Evolutionary conservation across 805 yeast species (phyloP), one percentile per base, ranked within the genome.

Genomic region (Lachancea quebecensis): DNA sequence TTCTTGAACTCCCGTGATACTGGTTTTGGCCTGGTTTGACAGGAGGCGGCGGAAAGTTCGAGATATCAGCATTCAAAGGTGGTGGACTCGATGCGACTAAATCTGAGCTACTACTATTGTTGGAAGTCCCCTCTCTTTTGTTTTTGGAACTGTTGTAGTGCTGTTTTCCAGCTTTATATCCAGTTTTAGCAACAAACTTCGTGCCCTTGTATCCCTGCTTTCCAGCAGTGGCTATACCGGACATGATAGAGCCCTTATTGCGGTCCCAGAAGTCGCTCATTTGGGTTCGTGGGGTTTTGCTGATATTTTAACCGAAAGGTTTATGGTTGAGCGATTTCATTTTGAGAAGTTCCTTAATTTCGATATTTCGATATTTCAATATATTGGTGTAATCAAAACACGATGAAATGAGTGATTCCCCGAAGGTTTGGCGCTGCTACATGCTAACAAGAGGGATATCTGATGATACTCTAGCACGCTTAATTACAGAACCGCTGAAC

Each of bases 211-310:
- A 66, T 12, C 70, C 59, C 29, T 55, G 54, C 40, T 67, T 67
- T 2, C 72, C 71, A 2, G 67, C 70, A 1, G 66, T 51, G 2
- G 59, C 52, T 2, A 66, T 47, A 1, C 71, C 72, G 2, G 65
- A 60, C 44, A 57, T 52, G 40, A 70, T 67, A 2, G 70, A 45
- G 15, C 58, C 74, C 43, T 70, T 70, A 53, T 70, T 69, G 36
- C 67, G 65, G 12, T 66, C 72, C 74, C 74, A 70, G 50, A 69
- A 69, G 27, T 49, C 54, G 50, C 60, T 51, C 66, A 62, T 48
- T 14, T n/a, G 34, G 14, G 33, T 30, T 14, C 14, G 4, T 14
- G 12, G 33, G 12, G 14, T 11, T 12, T 30, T 30, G 12, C 14
- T 12, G 33, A 30, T 14, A 12, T 12, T 30, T 30, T 4, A 5